Evolutionary conservation across 2,329 filamentous ascomycete species (phyloP).

Genomic region (Calonectria hawksworthii): DNA sequence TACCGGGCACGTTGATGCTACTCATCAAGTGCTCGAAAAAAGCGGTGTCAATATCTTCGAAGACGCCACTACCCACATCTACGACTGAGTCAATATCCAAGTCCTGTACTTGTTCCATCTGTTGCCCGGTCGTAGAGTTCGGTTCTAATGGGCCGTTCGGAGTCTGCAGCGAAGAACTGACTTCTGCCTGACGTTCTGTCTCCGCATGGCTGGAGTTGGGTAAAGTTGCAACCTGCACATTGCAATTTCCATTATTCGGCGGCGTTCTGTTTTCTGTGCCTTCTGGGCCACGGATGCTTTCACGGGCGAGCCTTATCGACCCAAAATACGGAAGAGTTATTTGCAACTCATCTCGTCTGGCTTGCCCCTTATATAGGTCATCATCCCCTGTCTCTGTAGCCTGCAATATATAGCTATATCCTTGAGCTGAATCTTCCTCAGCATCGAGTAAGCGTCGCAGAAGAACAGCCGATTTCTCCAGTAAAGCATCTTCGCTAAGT

Average conservation of each 20-base stretch:
- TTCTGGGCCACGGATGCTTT: too few relatives aligned
- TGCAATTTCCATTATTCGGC: background rate
- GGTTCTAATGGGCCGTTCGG: too few relatives aligned
- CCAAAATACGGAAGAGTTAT: conserved; percentile 8
- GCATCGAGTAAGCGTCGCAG: background rate
- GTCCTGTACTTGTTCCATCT: background rate
- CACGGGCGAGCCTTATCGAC: background rate
- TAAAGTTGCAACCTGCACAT: background rate
- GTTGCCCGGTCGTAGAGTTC: background rate
- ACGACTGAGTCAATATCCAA: background rate
- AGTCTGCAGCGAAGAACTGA: background rate
- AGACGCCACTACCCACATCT: background rate
- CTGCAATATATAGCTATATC: background rate
- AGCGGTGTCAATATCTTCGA: background rate
- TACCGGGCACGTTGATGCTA: background rate
- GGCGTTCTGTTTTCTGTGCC: too few relatives aligned
- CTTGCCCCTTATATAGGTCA: background rate
- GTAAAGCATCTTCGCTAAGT: background rate
- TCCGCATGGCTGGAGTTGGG: background rate
- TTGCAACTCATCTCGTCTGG: background rate
- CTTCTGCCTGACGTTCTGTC: background rate
- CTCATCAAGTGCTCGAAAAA: conserved; percentile 3
- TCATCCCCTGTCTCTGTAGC: background rate
- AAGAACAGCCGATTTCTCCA: background rate
- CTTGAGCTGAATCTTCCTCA: background rate